Evolutionary conservation across 2,329 filamentous ascomycete genomes (phyloP), one percentile per base, ranked within the genome.

Genomic region (Clarireedia sp.): DNA sequence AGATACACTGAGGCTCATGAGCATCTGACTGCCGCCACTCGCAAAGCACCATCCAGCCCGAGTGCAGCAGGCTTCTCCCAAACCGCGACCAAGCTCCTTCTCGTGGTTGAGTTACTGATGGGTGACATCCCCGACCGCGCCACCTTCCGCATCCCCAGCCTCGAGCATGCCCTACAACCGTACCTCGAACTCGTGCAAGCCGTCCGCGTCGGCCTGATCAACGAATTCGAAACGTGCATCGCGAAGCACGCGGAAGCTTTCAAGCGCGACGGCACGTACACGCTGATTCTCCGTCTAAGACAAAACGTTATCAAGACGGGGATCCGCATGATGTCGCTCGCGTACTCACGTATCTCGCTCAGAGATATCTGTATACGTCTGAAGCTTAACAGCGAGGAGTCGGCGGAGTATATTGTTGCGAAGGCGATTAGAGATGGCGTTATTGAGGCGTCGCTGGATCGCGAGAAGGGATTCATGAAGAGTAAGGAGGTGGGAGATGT

Each of bases 261-360:
- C 84, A 87, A 90, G 67, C 86, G 87, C 63, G 94, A 99, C 70
- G 89, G 89, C 56, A 97, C 92, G 19, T 97, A 97, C 76, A 95
- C 91, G 10, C 79, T 99, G 56, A 95, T 97, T 66, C 81, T 97
- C 60, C 91, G 94, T 60, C 80, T 99, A 59, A 86, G 94, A 65
- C 94, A 99, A 74, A 99, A 99, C 69, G 94, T 99, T 68, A 97
- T 99, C 82, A 96, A 96, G 79, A 99, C 94, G 3, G 94, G 94
- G 63, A 96, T 99, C 61, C 90, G 94, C 64, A 96, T 97, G 90
- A 95, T 99, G 83, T 97, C 92, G 41, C 78, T 99, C 61, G 96
- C 91, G 19, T 99, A 99, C 77, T 96, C 92, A 58, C 89, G 92
- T 60, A 99, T 99, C 68, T 96, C 92, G 1, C 81, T 99, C 55